phyloP scores from a whole-genome alignment of 208 protist genomes.

The Trichomonas gallinae region DNA sequence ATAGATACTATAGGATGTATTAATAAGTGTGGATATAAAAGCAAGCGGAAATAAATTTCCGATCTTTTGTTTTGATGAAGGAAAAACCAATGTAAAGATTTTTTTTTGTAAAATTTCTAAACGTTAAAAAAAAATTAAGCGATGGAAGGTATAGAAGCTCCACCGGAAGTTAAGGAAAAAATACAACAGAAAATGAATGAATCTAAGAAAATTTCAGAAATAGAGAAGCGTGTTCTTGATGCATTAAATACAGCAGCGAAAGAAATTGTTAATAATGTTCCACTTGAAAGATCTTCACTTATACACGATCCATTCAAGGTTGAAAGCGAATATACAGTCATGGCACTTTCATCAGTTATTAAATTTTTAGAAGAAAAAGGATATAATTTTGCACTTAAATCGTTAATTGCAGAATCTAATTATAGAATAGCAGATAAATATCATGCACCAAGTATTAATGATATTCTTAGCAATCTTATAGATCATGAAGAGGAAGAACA shows the following conservation, averaged over 20 bases:
- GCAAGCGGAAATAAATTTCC: no score
- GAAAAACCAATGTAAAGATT: no score
- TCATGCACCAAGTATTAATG: neutral
- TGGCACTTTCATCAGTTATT: neutral
- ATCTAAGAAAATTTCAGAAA: neutral
- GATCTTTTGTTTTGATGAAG: no score
- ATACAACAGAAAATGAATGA: neutral
- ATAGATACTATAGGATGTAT: no score
- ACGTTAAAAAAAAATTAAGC: neutral
- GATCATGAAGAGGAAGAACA: neutral
- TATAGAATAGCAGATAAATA: neutral
- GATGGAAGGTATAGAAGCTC: neutral
- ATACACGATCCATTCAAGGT: neutral
- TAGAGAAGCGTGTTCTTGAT: neutral
- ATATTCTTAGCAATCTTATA: neutral
- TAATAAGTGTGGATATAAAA: no score
- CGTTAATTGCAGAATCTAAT: neutral
- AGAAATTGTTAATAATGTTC: neutral
- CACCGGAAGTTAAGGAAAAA: neutral
- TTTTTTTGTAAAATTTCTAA: no score
- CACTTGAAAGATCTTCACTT: neutral
- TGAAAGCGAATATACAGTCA: neutral
- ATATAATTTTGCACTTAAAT: neutral
- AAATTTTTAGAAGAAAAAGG: neutral
- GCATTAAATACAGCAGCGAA: neutral